Evolutionary conservation across 345 rosid species (phyloP).

Genomic region (Cardamine occulta): DNA sequence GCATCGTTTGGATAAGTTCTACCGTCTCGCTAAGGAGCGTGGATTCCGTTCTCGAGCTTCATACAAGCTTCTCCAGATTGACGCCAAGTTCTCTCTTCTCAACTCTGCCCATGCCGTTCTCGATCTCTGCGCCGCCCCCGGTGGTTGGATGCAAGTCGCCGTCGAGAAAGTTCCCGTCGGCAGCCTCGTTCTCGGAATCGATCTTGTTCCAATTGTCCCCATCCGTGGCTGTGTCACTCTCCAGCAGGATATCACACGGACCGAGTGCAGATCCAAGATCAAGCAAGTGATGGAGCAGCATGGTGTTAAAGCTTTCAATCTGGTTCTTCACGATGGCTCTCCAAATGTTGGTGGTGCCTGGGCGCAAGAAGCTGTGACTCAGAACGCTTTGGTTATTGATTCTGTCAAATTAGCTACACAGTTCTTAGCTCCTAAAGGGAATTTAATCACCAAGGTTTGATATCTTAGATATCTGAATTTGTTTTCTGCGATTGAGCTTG

Average conservation of each 20-base stretch:
- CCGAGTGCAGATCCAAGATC: constrained; percentile 72
- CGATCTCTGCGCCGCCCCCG: constrained; percentile 98
- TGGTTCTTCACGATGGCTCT: constrained; percentile 90
- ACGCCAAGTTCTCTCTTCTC: constrained; percentile 68
- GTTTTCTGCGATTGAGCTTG: background rate
- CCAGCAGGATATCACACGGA: constrained; percentile 79
- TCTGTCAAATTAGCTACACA: constrained; percentile 80
- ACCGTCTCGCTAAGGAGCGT: constrained; percentile 81
- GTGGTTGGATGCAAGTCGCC: constrained; percentile 98
- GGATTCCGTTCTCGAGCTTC: constrained; percentile 96
- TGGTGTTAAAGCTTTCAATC: constrained; percentile 66
- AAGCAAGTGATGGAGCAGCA: constrained; percentile 71
- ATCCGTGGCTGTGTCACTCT: constrained; percentile 70
- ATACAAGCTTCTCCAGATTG: constrained; percentile 87
- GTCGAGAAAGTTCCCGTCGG: constrained; percentile 89
- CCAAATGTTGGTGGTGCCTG: constrained; percentile 97
- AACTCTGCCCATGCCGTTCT: constrained; percentile 71
- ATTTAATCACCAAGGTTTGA: constrained; percentile 74
- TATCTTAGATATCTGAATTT: background rate
- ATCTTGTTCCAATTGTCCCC: constrained; percentile 71
- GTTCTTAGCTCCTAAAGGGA: constrained; percentile 78
- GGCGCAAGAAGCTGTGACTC: constrained; percentile 86
- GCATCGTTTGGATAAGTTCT: constrained; percentile 83
- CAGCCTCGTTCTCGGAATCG: constrained; percentile 87
- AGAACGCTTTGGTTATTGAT: constrained; percentile 91